Percentiles rank a stretch among this genome's conserved stretches.
Conservation (phyloP, 805 yeast species). For the Saturnispora zaruensis region DNA sequence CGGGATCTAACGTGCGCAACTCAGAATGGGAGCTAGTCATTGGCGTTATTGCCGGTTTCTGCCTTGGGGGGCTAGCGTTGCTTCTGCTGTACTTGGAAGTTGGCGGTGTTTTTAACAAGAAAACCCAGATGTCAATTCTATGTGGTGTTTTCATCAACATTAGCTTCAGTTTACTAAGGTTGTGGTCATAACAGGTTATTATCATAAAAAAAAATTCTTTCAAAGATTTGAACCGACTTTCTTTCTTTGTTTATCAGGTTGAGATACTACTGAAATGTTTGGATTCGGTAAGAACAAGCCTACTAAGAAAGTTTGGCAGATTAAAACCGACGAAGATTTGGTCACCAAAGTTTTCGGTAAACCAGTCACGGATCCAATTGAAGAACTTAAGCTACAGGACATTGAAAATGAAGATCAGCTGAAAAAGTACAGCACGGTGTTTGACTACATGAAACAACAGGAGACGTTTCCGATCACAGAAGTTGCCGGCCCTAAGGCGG, state of each 20-base stretch:
- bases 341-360: conserved; percentile 40
- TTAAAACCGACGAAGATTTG: conserved; percentile 18
- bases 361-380: conserved; percentile 48
- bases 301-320: conserved; percentile 22
- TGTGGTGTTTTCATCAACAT: conserved; percentile 67
- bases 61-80: conserved; percentile 64
- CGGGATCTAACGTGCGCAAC: conserved; percentile 18
- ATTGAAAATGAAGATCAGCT: conserved; percentile 44
- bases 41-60: conserved; percentile 67
- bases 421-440: conserved; percentile 47
- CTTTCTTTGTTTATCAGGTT: neutral
- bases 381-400: conserved; percentile 14
- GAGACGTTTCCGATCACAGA: conserved; percentile 43
- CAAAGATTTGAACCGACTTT: neutral
- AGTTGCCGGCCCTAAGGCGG: conserved; percentile 24
- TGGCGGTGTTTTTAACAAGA: conserved; percentile 47
- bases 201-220: neutral
- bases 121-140: conserved; percentile 59
- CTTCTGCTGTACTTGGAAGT: conserved; percentile 51
- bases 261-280: conserved; percentile 18
- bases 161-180: conserved; percentile 42
- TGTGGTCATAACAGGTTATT: neutral
- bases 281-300: conserved; percentile 22
- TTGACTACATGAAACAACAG: conserved; percentile 48
- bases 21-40: conserved; percentile 57